Conservation (phyloP, 2,329 filamentous ascomycete genomes). For the Sporothrix dimorphospora region DNA sequence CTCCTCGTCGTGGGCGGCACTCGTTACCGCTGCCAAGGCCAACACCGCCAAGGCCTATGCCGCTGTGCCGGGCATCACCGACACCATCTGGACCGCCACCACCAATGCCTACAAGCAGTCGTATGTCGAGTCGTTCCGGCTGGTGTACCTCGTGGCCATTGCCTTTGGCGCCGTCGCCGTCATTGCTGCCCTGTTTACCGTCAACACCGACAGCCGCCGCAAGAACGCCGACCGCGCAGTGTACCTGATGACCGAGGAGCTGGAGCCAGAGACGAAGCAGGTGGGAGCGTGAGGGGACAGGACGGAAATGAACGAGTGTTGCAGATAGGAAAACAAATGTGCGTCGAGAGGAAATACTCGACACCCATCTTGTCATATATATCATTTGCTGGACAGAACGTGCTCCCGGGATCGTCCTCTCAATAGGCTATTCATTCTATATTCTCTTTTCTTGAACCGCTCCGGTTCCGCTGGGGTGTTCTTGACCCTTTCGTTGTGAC, state of each 20-base stretch:
- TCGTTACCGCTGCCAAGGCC: constrained; percentile 39
- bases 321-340: neutral
- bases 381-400: neutral
- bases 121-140: constrained; percentile 42
- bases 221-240: constrained; percentile 39
- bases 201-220: constrained; percentile 39
- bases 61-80: constrained; percentile 38
- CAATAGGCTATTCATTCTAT: constrained; percentile 3
- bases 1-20: constrained; percentile 30
- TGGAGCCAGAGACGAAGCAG: neutral
- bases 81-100: constrained; percentile 36
- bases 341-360: neutral
- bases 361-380: neutral
- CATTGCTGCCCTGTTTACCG: constrained; percentile 38
- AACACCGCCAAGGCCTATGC: constrained; percentile 42
- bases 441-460: neutral
- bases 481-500: neutral
- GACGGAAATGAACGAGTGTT: neutral
- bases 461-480: neutral
- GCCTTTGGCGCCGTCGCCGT: constrained; percentile 41
- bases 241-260: constrained; percentile 36
- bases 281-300: neutral
- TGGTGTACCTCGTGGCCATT: constrained; percentile 42
- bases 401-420: neutral
- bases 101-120: constrained; percentile 39